Evolutionary conservation across 768 basidiomycete species (phyloP), one percentile per base, ranked within the genome.

Genomic region (Podaxis sp.): DNA sequence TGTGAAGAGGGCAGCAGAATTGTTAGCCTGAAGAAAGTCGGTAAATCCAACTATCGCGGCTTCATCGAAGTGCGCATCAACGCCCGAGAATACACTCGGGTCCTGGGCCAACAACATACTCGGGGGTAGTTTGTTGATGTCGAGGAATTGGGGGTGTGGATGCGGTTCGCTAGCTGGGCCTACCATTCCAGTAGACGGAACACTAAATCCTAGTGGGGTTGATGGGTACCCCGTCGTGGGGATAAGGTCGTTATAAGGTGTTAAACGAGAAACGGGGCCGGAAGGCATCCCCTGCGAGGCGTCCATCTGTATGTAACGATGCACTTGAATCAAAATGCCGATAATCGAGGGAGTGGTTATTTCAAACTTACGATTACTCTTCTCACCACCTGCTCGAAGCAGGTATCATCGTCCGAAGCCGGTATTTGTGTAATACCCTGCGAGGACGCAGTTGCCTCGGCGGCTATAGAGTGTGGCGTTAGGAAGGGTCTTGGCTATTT

Each of bases 341-440:
- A 39, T 33, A 13, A 49, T 11, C 33, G 6, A 26, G 54, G 42
- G 4, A 53, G 6, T n/a, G 22, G 15, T 17, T 12, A 11, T 15
- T 11, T 3, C 17, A 33, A 28, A 61, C 68, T 33, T 54, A 72
- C 70, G 24, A 72, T 67, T 52, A 72, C 66, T 39, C 66, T 67
- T 48, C 69, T 72, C 0, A 70, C 71, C 5, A 71, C 62, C 15
- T 65, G 64, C 46, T 71, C 71, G 38, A 72, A 72, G 13, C 64
- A 64, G 8, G 64, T 66, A 53, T 68, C 67, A 36, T 70, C 68
- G 13, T 68, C 59, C 15, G 65, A 56, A 5, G 57, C 59, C 0
- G 64, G 38, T 49, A 66, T 63, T 48, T 69, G 28, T 39, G 49
- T 46, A 4, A 17, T 19, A 26, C 48, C 59, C 19, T 42, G 52